phyloP scores from a whole-genome alignment of 2,329 filamentous ascomycete species.

The Bimuria novae-zelandiae region DNA sequence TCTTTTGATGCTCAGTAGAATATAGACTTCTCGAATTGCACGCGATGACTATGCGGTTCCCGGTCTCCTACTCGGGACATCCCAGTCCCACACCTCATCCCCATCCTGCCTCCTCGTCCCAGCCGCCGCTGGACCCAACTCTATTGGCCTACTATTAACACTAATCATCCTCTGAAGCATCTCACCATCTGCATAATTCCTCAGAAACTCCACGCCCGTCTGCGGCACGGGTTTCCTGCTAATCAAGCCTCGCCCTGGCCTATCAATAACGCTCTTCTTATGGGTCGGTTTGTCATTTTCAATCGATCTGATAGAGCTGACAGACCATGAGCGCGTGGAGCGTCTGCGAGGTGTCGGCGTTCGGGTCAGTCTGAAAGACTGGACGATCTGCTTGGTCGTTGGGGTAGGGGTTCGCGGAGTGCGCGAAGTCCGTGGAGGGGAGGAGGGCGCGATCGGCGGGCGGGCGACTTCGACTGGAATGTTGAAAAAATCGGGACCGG shows the following conservation, averaged over 20 bases:
- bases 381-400: neutral
- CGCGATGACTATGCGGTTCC: neutral
- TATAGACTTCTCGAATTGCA: neutral
- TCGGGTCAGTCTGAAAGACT: neutral
- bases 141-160: neutral
- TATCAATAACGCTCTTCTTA: neutral
- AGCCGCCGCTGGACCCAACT: neutral
- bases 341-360: slow-evolving; percentile 2
- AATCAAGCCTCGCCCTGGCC: neutral
- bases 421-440: too few relatives aligned
- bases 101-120: neutral
- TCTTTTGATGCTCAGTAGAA: too few relatives aligned
- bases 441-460: neutral
- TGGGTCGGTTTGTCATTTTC: neutral
- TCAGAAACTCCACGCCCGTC: neutral
- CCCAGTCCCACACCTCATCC: neutral
- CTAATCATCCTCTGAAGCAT: neutral
- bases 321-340: slow-evolving; percentile 1
- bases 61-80: neutral
- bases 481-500: neutral
- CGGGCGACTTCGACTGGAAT: neutral
- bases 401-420: neutral
- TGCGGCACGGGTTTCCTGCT: neutral
- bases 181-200: neutral
- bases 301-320: neutral